phyloP scores from a whole-genome alignment of 2,329 filamentous ascomycete genomes.

The Colletotrichum sp. region DNA sequence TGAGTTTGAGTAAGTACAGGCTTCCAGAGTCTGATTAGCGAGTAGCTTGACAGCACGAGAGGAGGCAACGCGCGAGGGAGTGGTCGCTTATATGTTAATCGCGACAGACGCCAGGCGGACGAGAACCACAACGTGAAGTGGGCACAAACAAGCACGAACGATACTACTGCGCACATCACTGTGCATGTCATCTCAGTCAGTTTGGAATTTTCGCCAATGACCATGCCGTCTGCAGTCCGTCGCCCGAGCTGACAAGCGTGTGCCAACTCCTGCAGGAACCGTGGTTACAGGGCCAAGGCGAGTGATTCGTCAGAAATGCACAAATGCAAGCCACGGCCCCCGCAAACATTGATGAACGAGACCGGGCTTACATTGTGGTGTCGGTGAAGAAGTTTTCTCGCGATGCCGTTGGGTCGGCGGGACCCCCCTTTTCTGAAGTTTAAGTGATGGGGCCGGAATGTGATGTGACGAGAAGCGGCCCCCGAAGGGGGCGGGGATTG shows the following conservation, averaged over 20 bases:
- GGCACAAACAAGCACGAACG: background rate
- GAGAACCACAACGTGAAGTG: background rate
- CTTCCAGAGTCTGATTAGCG: background rate
- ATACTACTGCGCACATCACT: background rate
- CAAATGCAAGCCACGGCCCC: background rate
- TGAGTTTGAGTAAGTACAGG: background rate
- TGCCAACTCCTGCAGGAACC: background rate
- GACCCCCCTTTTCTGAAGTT: background rate
- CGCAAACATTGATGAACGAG: background rate
- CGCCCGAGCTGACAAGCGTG: background rate
- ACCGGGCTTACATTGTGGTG: background rate
- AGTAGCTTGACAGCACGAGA: background rate
- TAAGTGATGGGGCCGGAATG: slow-evolving; percentile 3
- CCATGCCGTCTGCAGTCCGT: background rate
- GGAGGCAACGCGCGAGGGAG: background rate
- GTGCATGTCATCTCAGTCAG: background rate
- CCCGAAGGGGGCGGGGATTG: slow-evolving; percentile 13
- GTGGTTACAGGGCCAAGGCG: background rate
- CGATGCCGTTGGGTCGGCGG: background rate
- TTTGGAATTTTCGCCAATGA: background rate
- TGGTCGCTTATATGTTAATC: background rate
- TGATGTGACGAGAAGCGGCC: slow-evolving; percentile 11
- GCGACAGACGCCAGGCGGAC: background rate
- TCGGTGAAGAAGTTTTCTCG: background rate
- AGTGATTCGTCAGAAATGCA: background rate